These are phyloP conservation scores for Colletotrichum costaricense DNA, from an alignment of 2,329 filamentous ascomycete genomes.

Conservation along the genomic window DNA sequence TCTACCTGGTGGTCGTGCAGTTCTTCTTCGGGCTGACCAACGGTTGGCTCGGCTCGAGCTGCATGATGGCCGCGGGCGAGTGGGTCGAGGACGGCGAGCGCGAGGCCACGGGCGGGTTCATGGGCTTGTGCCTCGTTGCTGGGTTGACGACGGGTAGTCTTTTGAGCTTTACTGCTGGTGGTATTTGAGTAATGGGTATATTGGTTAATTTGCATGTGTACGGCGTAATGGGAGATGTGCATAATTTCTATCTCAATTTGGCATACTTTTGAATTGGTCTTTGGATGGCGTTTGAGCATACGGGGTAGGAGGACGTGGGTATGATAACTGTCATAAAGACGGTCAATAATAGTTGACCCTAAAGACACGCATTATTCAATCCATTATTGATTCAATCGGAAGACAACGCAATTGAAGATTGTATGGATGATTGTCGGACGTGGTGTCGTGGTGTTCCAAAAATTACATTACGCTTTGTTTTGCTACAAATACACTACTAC, in stretches of 20 bases:
- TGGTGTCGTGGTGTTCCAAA: not conserved
- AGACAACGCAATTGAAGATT: not conserved
- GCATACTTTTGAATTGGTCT: not conserved
- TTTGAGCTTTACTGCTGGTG: slow-evolving; percentile 81
- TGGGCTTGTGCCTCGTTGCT: slow-evolving; percentile 89
- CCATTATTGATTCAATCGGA: not conserved
- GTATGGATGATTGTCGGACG: not conserved
- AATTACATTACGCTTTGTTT: slow-evolving; percentile 18
- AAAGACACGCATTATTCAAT: not conserved
- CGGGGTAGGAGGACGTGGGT: not conserved
- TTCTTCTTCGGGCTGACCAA: slow-evolving; percentile 86
- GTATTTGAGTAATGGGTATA: slow-evolving; percentile 47
- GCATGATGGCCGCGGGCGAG: slow-evolving; percentile 90
- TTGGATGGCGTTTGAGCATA: not conserved
- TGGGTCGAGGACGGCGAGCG: slow-evolving; percentile 86
- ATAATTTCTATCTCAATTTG: not conserved
- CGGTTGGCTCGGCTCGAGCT: slow-evolving; percentile 86
- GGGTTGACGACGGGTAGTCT: slow-evolving; percentile 89
- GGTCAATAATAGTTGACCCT: not conserved
- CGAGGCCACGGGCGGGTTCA: slow-evolving; percentile 92
- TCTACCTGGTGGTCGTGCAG: slow-evolving; percentile 89
- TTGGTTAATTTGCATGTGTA: not conserved
- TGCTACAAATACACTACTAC: slow-evolving; percentile 11
- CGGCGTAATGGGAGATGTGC: slow-evolving; percentile 17
- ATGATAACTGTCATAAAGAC: not conserved